These are phyloP conservation scores for Chaetomium sp. DNA, from an alignment of 2,329 filamentous ascomycete species.

Conservation along the genomic window DNA sequence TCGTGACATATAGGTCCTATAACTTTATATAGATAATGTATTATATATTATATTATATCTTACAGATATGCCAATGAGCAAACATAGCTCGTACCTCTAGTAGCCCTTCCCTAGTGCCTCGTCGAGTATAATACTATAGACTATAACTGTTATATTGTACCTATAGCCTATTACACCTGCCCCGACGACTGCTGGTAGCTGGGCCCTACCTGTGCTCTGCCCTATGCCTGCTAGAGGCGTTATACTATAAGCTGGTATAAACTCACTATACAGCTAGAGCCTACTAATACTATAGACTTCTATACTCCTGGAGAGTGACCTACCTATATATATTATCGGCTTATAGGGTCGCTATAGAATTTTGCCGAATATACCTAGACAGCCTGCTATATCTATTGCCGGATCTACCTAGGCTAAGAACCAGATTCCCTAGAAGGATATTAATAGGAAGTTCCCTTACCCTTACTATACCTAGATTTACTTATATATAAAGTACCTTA, in stretches of 20 bases:
- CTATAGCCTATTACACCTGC: constrained; percentile 72
- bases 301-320: too few relatives aligned
- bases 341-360: constrained; percentile 90
- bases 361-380: constrained; percentile 80
- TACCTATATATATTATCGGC: constrained; percentile 83
- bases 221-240: constrained; percentile 65
- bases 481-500: constrained; percentile 92
- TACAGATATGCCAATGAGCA: too few relatives aligned
- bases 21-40: too few relatives aligned
- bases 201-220: constrained; percentile 54
- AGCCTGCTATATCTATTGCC: constrained; percentile 67
- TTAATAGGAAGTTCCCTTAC: constrained; percentile 96
- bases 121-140: constrained; percentile 58
- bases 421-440: constrained; percentile 90
- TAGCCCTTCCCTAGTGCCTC: constrained; percentile 48
- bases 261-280: constrained; percentile 54
- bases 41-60: too few relatives aligned
- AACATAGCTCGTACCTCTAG: constrained; percentile 45
- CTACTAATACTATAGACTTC: constrained; percentile 51
- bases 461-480: constrained; percentile 98
- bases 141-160: constrained; percentile 60
- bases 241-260: constrained; percentile 51
- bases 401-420: constrained; percentile 67
- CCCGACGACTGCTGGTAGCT: constrained; percentile 49
- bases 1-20: too few relatives aligned